A percentile compares a stretch with the other conserved stretches of the same genome.
Conservation (phyloP, 306 rosid species). For the Inga leiocalycina region DNA sequence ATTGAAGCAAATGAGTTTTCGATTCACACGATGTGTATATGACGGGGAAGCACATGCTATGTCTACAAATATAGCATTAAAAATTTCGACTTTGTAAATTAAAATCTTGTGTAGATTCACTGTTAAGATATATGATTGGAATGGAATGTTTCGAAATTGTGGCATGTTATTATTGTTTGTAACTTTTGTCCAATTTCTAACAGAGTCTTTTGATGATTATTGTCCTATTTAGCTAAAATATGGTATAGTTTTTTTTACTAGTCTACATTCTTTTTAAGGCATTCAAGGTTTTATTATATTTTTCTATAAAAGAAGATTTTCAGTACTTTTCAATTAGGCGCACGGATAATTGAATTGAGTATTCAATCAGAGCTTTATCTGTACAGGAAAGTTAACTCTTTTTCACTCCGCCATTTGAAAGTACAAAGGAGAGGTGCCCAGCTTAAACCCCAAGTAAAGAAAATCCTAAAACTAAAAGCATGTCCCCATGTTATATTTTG, state of each 20-base stretch:
- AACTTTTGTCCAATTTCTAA: conserved; percentile 10
- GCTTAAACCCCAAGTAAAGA: neutral
- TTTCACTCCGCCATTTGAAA: neutral
- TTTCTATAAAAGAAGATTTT: neutral
- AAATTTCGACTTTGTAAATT: conserved; percentile 6
- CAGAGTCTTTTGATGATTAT: neutral
- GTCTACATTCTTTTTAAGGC: conserved; percentile 3
- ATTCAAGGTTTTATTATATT: neutral
- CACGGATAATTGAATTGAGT: conserved; percentile 8
- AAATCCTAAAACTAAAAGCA: neutral
- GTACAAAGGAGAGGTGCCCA: neutral
- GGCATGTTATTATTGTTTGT: conserved; percentile 26
- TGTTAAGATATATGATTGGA: neutral
- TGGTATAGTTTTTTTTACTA: neutral
- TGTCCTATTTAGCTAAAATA: conserved; percentile 16
- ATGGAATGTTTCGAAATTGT: conserved; percentile 19
- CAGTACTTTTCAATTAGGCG: neutral
- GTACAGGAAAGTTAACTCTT: neutral
- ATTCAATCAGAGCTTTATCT: neutral
- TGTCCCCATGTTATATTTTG: neutral
- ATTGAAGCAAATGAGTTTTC: neutral
- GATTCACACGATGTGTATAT: neutral
- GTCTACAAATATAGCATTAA: neutral
- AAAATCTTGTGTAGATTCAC: neutral
- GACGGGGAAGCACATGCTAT: neutral